Base-by-base conservation (phyloP, 2,329 filamentous ascomycete species). In the Phialophora verrucosa region DNA sequence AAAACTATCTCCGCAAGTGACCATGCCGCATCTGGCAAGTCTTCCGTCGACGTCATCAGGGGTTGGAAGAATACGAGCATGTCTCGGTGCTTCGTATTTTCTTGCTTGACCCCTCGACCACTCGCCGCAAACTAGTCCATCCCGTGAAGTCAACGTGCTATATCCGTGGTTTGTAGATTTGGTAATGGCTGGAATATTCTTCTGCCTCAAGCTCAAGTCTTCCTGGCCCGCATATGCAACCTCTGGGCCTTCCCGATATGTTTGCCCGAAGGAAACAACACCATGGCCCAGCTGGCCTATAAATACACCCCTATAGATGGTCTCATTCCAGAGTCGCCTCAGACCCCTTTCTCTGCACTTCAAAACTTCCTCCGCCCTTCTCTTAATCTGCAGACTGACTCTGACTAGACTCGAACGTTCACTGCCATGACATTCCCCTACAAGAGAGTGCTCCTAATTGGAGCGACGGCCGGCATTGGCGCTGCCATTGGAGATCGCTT, bases 381-480 rank as follows among this genome's bases (percentile, higher is more conserved):
- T 1, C 53, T 12, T 53, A 44, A 2, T 11, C 31, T 23, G n/a
- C 47, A 54, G 4, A 42, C 23, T n/a, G n/a, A 23, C 17, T 8
- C n/a, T 61, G n/a, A 42, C 20, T 25, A 20, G 20, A 11, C 44
- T 38, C 29, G 14, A 44, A 44, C 17, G 14, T 5, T 20, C 25
- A 10, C 14, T 12, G 17, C 12, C 44, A 86, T 86, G 84, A 67
- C 80, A 5, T 87, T 86, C 74, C 80, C 78, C 6, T 87, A 87
- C 75, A 85, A 84, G 59, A 82, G 82, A 47, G 79, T 86, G 32
- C 82, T 88, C 63, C 72, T 88, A 55, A 77, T 87, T 38, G 84
- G 84, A 14, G 83, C 84, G 14, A 86, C 84, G 0, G 79, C 83
- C 1, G 84, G 84, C 53, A 87, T 87, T 64, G 84, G 84, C 60